Conservation (phyloP, 139 green algal species). For the Choricystis sp. region DNA sequence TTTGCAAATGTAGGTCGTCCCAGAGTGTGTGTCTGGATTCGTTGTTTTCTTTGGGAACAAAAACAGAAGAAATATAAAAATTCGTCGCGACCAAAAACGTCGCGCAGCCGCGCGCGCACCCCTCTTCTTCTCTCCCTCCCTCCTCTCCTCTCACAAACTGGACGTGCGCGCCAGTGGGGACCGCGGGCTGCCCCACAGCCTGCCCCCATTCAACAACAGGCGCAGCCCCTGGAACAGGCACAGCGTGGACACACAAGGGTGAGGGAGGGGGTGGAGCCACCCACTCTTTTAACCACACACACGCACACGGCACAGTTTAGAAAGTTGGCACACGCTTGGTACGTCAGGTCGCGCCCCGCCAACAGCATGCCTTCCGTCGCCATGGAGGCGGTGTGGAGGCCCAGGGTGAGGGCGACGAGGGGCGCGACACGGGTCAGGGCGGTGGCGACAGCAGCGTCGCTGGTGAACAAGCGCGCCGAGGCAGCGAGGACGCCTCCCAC, state of each 20-base stretch:
- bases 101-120: no score
- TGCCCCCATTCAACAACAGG: slow-evolving; percentile 7
- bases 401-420: slow-evolving; percentile 7
- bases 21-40: no score
- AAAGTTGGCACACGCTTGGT: slow-evolving; percentile 11
- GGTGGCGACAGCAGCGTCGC: slow-evolving; percentile 4
- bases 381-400: slow-evolving; percentile 19
- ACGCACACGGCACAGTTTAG: slow-evolving; percentile 8
- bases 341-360: slow-evolving; percentile 10
- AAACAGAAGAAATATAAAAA: no score
- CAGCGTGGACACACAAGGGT: slow-evolving; percentile 8
- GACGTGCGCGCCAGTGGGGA: not conserved
- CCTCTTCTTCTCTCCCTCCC: not conserved
- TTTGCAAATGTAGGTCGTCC: no score
- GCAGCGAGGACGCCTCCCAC: slow-evolving; percentile 4
- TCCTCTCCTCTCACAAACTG: not conserved
- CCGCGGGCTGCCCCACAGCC: not conserved
- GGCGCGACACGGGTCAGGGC: slow-evolving; percentile 2
- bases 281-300: not conserved
- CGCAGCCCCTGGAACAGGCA: slow-evolving; percentile 12
- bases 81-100: not conserved
- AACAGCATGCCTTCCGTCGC: slow-evolving; percentile 24
- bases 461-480: slow-evolving; percentile 11
- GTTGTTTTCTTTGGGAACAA: no score
- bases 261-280: not conserved